Evolutionary conservation across 148 eudicot species (phyloP), one percentile per base, ranked within the genome.

Genomic region (Chenopodium suecicum): DNA sequence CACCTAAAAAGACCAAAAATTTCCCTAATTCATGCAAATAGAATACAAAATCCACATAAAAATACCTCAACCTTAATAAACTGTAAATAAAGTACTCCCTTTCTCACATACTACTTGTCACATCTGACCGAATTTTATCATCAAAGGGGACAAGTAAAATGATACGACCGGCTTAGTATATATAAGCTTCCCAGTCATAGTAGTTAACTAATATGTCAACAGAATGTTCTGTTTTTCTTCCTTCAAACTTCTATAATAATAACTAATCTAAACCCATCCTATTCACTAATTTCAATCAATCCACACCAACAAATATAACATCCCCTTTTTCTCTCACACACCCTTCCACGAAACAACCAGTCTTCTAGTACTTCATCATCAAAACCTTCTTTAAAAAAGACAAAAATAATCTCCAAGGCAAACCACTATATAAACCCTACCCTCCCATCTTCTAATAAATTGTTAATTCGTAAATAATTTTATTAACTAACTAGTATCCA

Each of bases 341-440:
- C 67, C 79, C 70, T 85, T 85, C 87, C 74, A 78, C 64, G 84
- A 79, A 82, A 77, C 77, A 17, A 46, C 84, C 79, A 69, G 17
- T 50, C 80, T 83, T 83, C 85, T 83, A 83, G 82, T 79, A 74
- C 62, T 50, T 23, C 46, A 50, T 41, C 44, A 37, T 41, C 29
- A 27, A 27, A 5, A 50, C 20, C 47, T 52, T 29, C 69, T 41
- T 27, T 3, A 7, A 58, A 37, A 23, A 77, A 37, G 67, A 17
- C 3, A 23, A 72, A 25, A 4, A 20, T 0, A 1, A 4, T 13
- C 25, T 62, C 2, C 1, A 62, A 62, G 66, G 0, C 31, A 54
- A 31, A 27, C 70, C 83, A 58, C 80, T 84, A 79, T 84, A 83
- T 67, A 79, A 46, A 67, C 5, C 47, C 82, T 22, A 19, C 29